These are phyloP conservation scores for Ophiosphaerella korrae DNA, from an alignment of 2,329 filamentous ascomycete genomes.

Conservation along the genomic window DNA sequence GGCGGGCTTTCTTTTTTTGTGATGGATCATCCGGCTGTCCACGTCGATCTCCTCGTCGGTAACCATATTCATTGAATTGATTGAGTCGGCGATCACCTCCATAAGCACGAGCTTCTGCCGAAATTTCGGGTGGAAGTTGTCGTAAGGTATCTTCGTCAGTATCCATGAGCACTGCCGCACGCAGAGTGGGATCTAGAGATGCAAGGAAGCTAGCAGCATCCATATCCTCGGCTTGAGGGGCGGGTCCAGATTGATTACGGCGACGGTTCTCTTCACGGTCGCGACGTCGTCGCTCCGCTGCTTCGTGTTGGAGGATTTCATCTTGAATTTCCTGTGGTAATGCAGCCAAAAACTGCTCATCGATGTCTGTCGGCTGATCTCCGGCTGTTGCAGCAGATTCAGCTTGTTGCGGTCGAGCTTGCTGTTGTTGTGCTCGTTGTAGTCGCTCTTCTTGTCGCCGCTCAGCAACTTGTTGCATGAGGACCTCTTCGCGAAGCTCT, in stretches of 20 bases:
- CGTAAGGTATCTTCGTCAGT: slow-evolving; percentile 88
- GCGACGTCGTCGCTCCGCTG: slow-evolving; percentile 82
- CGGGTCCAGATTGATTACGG: slow-evolving; percentile 60
- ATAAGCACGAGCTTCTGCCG: slow-evolving; percentile 81
- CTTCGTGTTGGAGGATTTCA: slow-evolving; percentile 90
- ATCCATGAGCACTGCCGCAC: slow-evolving; percentile 86
- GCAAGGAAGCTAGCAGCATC: slow-evolving; percentile 91
- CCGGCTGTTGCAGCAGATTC: slow-evolving; percentile 52
- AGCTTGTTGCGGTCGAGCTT: slow-evolving; percentile 26
- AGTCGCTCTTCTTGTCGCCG: slow-evolving; percentile 59
- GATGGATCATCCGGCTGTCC: slow-evolving; percentile 51
- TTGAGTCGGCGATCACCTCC: slow-evolving; percentile 60
- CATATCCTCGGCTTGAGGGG: slow-evolving; percentile 70
- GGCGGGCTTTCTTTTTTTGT: slow-evolving; percentile 71
- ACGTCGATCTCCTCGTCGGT: slow-evolving; percentile 42
- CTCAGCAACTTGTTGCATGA: slow-evolving; percentile 85
- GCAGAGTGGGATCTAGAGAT: slow-evolving; percentile 81
- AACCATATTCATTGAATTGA: slow-evolving; percentile 53
- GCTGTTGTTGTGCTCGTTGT: slow-evolving; percentile 58
- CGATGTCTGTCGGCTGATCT: slow-evolving; percentile 81
- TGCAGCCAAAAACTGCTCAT: slow-evolving; percentile 91
- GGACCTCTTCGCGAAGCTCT: slow-evolving; percentile 93
- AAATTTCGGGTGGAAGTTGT: slow-evolving; percentile 81
- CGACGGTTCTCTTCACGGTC: slow-evolving; percentile 82
- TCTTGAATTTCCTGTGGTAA: slow-evolving; percentile 86